Conservation (phyloP, 495 filamentous ascomycete species). For the Hyaloscypha hepaticicola region DNA sequence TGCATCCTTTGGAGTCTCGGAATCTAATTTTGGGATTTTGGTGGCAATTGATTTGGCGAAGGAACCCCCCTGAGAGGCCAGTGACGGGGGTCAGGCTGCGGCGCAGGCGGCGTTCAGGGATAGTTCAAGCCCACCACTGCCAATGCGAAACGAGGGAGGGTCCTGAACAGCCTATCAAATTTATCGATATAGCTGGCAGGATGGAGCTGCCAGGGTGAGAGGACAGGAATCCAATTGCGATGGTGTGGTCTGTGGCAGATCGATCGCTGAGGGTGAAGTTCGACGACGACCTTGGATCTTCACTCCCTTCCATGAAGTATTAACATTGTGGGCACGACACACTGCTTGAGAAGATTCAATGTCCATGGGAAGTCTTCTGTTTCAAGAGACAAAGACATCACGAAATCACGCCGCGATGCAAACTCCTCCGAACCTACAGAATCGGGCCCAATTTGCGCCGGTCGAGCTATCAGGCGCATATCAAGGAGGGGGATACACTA, state of each 20-base stretch:
- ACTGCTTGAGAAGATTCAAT: too few relatives aligned
- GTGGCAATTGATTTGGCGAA: background rate
- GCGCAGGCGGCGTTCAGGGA: background rate
- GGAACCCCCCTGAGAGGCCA: background rate
- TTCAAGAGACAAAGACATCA: too few relatives aligned
- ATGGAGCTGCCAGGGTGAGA: too few relatives aligned
- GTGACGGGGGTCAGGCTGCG: background rate
- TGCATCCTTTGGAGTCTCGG: background rate
- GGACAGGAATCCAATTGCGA: too few relatives aligned
- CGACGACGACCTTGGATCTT: too few relatives aligned
- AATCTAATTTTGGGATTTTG: too few relatives aligned
- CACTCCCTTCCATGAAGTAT: too few relatives aligned
- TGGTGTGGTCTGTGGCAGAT: background rate
- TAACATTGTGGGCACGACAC: too few relatives aligned
- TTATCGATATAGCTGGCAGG: too few relatives aligned
- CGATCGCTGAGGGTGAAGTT: too few relatives aligned
- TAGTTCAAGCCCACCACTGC: background rate
- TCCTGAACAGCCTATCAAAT: background rate
- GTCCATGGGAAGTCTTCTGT: too few relatives aligned
- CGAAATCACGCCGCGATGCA: background rate
- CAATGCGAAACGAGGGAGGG: background rate
- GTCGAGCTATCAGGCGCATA: slow-evolving; percentile 9
- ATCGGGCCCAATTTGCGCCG: slow-evolving; percentile 3
- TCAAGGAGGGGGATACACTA: slow-evolving; percentile 5
- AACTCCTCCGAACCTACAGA: background rate